Evolutionary conservation across 2,329 filamentous ascomycete genomes (phyloP).

Genomic region (Neoascochyta sp.): DNA sequence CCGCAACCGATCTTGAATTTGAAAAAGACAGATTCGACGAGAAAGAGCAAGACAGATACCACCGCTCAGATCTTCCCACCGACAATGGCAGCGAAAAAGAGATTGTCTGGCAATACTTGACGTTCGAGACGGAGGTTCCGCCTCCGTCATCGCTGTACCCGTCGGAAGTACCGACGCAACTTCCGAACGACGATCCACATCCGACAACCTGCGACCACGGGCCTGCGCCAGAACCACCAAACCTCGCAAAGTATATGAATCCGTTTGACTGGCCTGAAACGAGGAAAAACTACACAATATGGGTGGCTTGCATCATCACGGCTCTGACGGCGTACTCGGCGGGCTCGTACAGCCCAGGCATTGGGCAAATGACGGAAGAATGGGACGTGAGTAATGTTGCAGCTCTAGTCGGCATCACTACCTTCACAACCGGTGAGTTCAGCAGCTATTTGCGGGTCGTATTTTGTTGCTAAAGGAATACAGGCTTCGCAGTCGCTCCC

Average conservation of each 20-base stretch:
- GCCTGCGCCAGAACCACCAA: conserved; percentile 56
- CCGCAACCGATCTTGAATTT: conserved; percentile 10
- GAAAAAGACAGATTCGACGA: conserved; percentile 15
- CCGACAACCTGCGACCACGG: conserved; percentile 30
- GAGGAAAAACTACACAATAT: conserved; percentile 68
- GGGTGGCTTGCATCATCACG: conserved; percentile 72
- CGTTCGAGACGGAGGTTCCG: conserved; percentile 59
- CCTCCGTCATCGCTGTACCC: conserved; percentile 31
- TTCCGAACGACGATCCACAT: conserved; percentile 35
- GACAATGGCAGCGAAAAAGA: conserved; percentile 14
- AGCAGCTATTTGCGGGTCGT: too few species aligned
- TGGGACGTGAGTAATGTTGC: conserved; percentile 64
- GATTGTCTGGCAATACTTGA: conserved; percentile 59
- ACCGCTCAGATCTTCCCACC: background rate
- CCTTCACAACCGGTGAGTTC: conserved; percentile 58
- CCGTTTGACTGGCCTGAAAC: conserved; percentile 69
- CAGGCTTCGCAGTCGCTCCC: conserved; percentile 74
- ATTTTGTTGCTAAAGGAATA: too few species aligned
- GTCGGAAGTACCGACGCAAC: conserved; percentile 4
- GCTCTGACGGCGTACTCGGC: conserved; percentile 75
- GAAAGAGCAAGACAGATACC: conserved; percentile 12
- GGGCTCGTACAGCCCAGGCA: conserved; percentile 72
- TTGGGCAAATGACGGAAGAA: conserved; percentile 60
- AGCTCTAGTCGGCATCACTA: conserved; percentile 71
- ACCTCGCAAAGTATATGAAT: conserved; percentile 63